These are phyloP conservation scores for Vanderwaltozyma verrucispora DNA, from an alignment of 805 yeast species.

Conservation along the genomic window DNA sequence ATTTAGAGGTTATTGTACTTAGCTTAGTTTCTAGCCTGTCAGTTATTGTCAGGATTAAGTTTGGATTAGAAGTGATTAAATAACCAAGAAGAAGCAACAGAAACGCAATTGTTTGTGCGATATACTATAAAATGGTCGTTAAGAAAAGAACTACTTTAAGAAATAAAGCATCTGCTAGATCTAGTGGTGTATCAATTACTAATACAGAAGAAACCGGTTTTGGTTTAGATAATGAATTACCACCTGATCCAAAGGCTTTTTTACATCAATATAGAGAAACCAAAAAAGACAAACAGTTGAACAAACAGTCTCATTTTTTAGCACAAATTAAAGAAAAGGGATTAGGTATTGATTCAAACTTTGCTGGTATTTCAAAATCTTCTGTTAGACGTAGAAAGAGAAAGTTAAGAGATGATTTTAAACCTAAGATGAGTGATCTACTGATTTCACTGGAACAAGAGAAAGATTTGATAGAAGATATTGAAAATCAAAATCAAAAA, in stretches of 20 bases:
- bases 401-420: slow-evolving; percentile 48
- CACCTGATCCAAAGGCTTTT: slow-evolving; percentile 35
- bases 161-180: slow-evolving; percentile 30
- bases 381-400: slow-evolving; percentile 55
- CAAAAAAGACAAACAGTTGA: slow-evolving; percentile 41
- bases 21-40: too few species aligned
- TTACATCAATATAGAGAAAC: slow-evolving; percentile 42
- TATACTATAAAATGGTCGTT: too few species aligned
- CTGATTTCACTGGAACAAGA: slow-evolving; percentile 39
- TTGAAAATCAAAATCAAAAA: slow-evolving; percentile 6
- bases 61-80: too few species aligned
- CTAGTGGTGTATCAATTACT: slow-evolving; percentile 6
- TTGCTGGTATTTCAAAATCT: slow-evolving; percentile 52
- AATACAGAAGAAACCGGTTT: slow-evolving; percentile 2
- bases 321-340: slow-evolving; percentile 14
- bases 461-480: slow-evolving; percentile 14
- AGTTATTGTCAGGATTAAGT: too few species aligned
- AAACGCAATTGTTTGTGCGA: too few species aligned
- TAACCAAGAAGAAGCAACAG: too few species aligned
- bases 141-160: slow-evolving; percentile 40
- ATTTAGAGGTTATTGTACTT: neutral
- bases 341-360: slow-evolving; percentile 17
- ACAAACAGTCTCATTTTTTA: slow-evolving; percentile 30
- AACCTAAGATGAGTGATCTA: slow-evolving; percentile 59
- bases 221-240: slow-evolving; percentile 8